These are phyloP conservation scores for Trichoderma polysporum DNA, from an alignment of 2,329 filamentous ascomycete species.

Conservation along the genomic window DNA sequence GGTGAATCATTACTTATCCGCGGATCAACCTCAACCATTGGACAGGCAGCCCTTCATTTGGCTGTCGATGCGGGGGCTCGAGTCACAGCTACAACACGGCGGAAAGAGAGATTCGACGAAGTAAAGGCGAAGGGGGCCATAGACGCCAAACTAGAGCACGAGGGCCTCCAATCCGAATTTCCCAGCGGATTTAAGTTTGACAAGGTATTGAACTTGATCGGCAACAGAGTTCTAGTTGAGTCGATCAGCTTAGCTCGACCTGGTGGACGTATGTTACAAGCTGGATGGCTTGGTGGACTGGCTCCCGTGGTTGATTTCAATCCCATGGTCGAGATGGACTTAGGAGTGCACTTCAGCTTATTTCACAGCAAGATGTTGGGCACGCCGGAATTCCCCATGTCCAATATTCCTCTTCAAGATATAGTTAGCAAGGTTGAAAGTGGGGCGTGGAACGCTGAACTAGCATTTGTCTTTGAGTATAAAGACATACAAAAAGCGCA, in stretches of 20 bases:
- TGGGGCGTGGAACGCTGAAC: constrained; percentile 35
- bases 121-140: constrained; percentile 2
- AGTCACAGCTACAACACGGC: constrained; percentile 10
- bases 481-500: constrained; percentile 37
- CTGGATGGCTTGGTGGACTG: constrained; percentile 28
- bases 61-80: constrained; percentile 16
- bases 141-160: constrained; percentile 7
- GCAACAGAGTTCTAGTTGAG: constrained; percentile 15
- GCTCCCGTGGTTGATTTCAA: constrained; percentile 41
- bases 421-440: constrained; percentile 40
- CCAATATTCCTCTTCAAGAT: constrained; percentile 38
- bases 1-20: constrained; percentile 16
- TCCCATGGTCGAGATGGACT: constrained; percentile 44
- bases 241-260: constrained; percentile 10
- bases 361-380: constrained; percentile 43
- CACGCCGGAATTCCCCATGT: constrained; percentile 37
- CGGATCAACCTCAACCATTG: constrained; percentile 18
- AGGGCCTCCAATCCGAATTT: background rate
- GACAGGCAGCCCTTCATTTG: constrained; percentile 15
- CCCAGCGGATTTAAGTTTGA: constrained; percentile 7
- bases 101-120: background rate
- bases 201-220: constrained; percentile 12
- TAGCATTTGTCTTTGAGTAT: constrained; percentile 35
- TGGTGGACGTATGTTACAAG: constrained; percentile 16
- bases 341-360: constrained; percentile 46